A percentile compares a stretch with the other conserved stretches of the same genome.
These are phyloP conservation scores for Drechslerella dactyloides DNA, from an alignment of 2,329 filamentous ascomycete genomes.

Conservation along the genomic window DNA sequence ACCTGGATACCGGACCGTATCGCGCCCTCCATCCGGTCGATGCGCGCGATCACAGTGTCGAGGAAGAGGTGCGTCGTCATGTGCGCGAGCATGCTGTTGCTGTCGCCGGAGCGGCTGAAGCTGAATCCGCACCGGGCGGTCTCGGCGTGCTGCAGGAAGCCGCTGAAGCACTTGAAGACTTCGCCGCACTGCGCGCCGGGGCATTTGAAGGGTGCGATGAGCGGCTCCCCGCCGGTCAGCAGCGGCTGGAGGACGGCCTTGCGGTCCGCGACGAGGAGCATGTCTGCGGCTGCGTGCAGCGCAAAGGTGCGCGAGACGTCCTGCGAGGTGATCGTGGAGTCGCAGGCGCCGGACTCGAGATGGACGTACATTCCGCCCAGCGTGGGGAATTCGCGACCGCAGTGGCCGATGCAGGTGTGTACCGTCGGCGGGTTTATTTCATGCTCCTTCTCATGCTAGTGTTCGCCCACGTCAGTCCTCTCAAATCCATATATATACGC, in stretches of 20 bases:
- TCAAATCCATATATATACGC: too few species aligned
- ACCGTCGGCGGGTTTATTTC: constrained; percentile 2
- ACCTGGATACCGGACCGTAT: constrained; percentile 27
- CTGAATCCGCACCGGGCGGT: constrained; percentile 11
- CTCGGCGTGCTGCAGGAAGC: constrained; percentile 24
- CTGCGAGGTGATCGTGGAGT: constrained; percentile 15
- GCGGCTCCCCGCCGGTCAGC: constrained; percentile 21
- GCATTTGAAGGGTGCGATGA: constrained; percentile 15
- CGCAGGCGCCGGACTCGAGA: constrained; percentile 30
- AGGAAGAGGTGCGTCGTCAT: constrained; percentile 38
- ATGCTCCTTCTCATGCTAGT: constrained; percentile 24
- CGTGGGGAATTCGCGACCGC: constrained; percentile 20
- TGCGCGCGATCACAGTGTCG: constrained; percentile 17
- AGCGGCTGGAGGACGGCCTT: constrained; percentile 29
- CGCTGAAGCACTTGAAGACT: constrained; percentile 28
- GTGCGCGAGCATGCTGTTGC: constrained; percentile 21
- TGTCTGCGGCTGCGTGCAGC: constrained; percentile 19
- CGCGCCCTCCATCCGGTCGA: constrained; percentile 13
- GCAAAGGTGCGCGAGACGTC: constrained; percentile 40
- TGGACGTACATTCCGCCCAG: constrained; percentile 30
- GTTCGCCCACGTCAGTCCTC: too few species aligned
- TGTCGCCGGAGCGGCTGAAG: constrained; percentile 24
- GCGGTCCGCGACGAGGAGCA: constrained; percentile 21
- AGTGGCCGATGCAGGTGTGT: constrained; percentile 26
- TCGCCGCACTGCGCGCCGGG: constrained; percentile 25